Evolutionary conservation across 805 yeast species (phyloP), one percentile per base, ranked within the genome.

Genomic region (Metschnikowia similis): DNA sequence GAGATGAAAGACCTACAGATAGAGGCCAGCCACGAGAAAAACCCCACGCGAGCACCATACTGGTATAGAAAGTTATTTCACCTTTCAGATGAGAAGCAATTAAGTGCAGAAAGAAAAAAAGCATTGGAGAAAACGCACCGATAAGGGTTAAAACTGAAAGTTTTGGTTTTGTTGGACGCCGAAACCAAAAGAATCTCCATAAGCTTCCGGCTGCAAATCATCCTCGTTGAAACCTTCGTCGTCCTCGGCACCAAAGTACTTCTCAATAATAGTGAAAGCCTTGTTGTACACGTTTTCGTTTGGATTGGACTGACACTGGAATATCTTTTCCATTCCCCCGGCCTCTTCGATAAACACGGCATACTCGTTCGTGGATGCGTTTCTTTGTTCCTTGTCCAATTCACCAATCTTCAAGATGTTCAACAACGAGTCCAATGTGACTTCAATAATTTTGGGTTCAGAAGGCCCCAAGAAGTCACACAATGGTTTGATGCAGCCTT

Each of bases 251-350:
- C 85, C 78, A 72, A 94, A 94, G 72, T 89, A 94, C 60, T 87
- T 89, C 65, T 89, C 96, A 69, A 94, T 90, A 64, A 94, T 89
- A 58, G 76, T 76, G 74, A 81, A 94, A 32, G 98, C 95, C 74
- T 90, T 91, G 66, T 87, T 82, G 71, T 94, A 94, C 64, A 94
- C 88, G 65, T 85, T 88, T 66, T 92, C 95, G 71, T 92, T 94
- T 64, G 84, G 88, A 72, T 89, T 90, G 66, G 80, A 82, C 77
- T 94, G 99, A 67, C 96, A 87, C 54, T 88, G 89, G 70, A 87
- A 86, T 61, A 94, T 92, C 75, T 89, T 91, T 69, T 94, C 98
- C 83, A 90, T 86, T 55, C 99, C 99, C 62, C 97, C 98, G 40
- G 97, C 97, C 69, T 92, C 97, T 74, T 94, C 99, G 65, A 94